Percentiles rank a stretch among this genome's conserved stretches.
These are phyloP conservation scores for Dictyostelium discoideum DNA, from an alignment of 78 protist genomes.

Conservation along the genomic window DNA sequence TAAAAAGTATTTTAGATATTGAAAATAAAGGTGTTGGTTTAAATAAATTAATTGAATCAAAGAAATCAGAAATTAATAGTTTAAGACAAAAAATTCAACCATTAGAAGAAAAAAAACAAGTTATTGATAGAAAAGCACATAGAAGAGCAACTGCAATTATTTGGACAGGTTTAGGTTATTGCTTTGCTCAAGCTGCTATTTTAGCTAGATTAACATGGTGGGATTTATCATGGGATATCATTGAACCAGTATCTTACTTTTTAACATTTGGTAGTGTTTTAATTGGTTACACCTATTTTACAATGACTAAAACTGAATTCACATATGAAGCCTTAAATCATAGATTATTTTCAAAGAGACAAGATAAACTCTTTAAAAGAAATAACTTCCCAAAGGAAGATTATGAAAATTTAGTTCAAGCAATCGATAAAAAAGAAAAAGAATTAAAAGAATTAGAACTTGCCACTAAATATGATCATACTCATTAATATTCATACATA, in stretches of 20 bases:
- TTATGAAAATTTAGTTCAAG: neutral
- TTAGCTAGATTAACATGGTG: slow-evolving; percentile 73
- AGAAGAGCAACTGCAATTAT: slow-evolving; percentile 39
- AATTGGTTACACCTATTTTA: slow-evolving; percentile 62
- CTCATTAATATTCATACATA: neutral
- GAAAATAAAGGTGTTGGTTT: slow-evolving; percentile 78
- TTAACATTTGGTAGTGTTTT: slow-evolving; percentile 56
- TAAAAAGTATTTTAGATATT: slow-evolving; percentile 63
- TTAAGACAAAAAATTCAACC: neutral
- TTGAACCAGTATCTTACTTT: slow-evolving; percentile 83
- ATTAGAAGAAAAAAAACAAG: slow-evolving; percentile 15
- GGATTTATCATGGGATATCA: slow-evolving; percentile 56
- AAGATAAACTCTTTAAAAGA: slow-evolving; percentile 22
- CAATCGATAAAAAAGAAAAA: neutral
- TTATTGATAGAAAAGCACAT: slow-evolving; percentile 39
- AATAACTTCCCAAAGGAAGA: slow-evolving; percentile 48
- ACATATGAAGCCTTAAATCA: slow-evolving; percentile 61
- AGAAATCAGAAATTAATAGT: slow-evolving; percentile 18
- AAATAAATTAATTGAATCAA: slow-evolving; percentile 29
- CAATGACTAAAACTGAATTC: slow-evolving; percentile 76
- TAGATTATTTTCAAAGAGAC: slow-evolving; percentile 40
- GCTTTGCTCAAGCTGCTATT: slow-evolving; percentile 48
- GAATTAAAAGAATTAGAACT: slow-evolving; percentile 17
- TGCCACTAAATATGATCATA: neutral
- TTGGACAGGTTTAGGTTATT: slow-evolving; percentile 70